These are phyloP conservation scores for Meira miltonrushii DNA, from an alignment of 1,284 basidiomycete species.

Conservation along the genomic window DNA sequence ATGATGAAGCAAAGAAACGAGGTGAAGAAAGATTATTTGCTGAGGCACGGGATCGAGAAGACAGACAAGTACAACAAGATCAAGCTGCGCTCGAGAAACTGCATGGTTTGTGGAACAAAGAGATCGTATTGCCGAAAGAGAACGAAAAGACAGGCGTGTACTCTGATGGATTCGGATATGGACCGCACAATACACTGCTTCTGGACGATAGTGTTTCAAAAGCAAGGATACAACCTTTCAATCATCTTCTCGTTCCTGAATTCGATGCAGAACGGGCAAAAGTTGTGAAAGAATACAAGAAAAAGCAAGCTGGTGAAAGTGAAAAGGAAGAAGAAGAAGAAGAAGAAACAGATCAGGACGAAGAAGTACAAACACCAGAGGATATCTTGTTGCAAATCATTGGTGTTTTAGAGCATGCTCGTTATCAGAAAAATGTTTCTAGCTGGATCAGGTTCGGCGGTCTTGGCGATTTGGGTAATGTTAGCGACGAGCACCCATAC, in stretches of 20 bases:
- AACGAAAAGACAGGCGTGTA: background rate
- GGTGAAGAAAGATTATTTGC: slow-evolving; percentile 19
- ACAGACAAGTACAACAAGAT: background rate
- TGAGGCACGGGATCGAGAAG: slow-evolving; percentile 18
- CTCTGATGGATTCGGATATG: slow-evolving; percentile 1
- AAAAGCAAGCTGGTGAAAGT: background rate
- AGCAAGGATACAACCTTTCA: slow-evolving; percentile 67
- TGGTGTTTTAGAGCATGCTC: slow-evolving; percentile 42
- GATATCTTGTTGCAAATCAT: slow-evolving; percentile 44
- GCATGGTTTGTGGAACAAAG: background rate
- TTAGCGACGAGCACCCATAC: slow-evolving; percentile 8
- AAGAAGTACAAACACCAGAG: slow-evolving; percentile 20
- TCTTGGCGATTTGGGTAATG: slow-evolving; percentile 14
- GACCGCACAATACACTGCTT: slow-evolving; percentile 65
- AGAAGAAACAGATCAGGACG: slow-evolving; percentile 3
- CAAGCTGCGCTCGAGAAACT: background rate
- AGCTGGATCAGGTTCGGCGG: slow-evolving; percentile 32
- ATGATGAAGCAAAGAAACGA: slow-evolving; percentile 1
- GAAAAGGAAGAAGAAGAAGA: slow-evolving; percentile 6
- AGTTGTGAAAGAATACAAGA: slow-evolving; percentile 14
- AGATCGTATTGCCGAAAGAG: slow-evolving; percentile 6
- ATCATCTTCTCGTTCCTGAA: slow-evolving; percentile 42
- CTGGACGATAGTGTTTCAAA: slow-evolving; percentile 76
- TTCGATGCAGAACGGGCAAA: slow-evolving; percentile 20
- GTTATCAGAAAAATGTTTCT: slow-evolving; percentile 31